phyloP scores from a whole-genome alignment of 331 rosid genomes.

The Stylosanthes scabra region DNA sequence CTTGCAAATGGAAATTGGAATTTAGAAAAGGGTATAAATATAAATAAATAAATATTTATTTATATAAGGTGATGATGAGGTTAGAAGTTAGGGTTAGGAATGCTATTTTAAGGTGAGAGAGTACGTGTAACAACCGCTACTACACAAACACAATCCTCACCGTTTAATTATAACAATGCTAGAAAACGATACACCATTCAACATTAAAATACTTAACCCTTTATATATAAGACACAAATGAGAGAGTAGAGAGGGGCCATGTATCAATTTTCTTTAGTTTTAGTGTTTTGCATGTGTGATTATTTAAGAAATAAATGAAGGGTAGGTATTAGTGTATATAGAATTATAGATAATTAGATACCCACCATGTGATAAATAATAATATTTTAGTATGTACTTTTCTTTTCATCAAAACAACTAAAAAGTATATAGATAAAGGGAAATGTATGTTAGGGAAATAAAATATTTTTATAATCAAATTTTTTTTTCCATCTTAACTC shows the following conservation, averaged over 20 bases:
- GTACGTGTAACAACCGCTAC: conserved; percentile 40
- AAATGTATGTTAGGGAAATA: too few relatives aligned
- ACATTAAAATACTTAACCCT: neutral
- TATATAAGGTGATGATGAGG: too few relatives aligned
- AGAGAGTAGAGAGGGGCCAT: neutral
- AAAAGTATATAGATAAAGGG: too few relatives aligned
- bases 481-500: too few relatives aligned
- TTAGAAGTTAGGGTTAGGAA: neutral
- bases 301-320: neutral
- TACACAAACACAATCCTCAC: conserved; percentile 37
- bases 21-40: neutral
- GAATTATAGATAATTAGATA: too few relatives aligned
- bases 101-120: conserved; percentile 1
- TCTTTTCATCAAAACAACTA: neutral
- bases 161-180: neutral
- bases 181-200: neutral
- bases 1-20: neutral
- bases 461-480: too few relatives aligned
- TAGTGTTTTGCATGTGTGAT: neutral
- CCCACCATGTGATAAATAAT: too few relatives aligned
- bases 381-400: too few relatives aligned
- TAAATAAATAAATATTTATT: too few relatives aligned
- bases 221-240: neutral
- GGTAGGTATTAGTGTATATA: neutral
- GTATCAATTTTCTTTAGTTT: neutral